Base-by-base conservation (phyloP, 495 filamentous ascomycete genomes). In the Jackrogersella minutella region DNA sequence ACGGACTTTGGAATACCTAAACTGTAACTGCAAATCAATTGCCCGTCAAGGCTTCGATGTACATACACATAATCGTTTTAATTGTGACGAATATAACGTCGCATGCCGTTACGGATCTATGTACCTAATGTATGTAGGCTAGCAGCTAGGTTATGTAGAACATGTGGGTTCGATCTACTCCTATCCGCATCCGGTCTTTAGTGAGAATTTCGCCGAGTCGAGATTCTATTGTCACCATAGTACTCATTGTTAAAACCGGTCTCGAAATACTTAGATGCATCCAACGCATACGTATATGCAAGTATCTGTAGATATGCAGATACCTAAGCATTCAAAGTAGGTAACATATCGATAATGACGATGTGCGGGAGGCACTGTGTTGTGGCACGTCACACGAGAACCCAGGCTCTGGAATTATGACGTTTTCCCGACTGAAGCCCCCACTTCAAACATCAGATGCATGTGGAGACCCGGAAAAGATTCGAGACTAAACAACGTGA, bases 401-500 rank as follows among this genome's bases (percentile, higher is more conserved):
- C 60, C 51, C 37, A 69, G 66, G 66, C 61, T 69, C 66, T 65
- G 52, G 59, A 11, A 65, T 52, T 69, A 69, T 69, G 66, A 69
- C 66, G 66, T 69, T 69, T 69, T 69, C 66, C 66, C 61, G 66
- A 65, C 46, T 54, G 46, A 49, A 17, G 39, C 55, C 66, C 61
- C 66, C 66, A 69, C 66, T 52, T 58, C 36, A 59, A 46, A 61
- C 51, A 69, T 65, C 51, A 69, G 66, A 65, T 69, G 61, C 56
- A 69, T 59, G 65, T 68, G 65, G 66, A 46, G 66, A 64, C 66
- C 50, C 66, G 61, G 61, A 69, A 69, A 65, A 69, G 66, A 61
- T 69, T 69, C 66, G 56, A 69, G 66, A 69, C 60, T 65, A 51
- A 69, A 56, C 57, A 62, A 58, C 66, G 66, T 69, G 66, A 69